A percentile compares a stretch with the other conserved stretches of the same genome.
phyloP scores from a whole-genome alignment of 345 rosid species.

The Lenwebbia sp. region DNA sequence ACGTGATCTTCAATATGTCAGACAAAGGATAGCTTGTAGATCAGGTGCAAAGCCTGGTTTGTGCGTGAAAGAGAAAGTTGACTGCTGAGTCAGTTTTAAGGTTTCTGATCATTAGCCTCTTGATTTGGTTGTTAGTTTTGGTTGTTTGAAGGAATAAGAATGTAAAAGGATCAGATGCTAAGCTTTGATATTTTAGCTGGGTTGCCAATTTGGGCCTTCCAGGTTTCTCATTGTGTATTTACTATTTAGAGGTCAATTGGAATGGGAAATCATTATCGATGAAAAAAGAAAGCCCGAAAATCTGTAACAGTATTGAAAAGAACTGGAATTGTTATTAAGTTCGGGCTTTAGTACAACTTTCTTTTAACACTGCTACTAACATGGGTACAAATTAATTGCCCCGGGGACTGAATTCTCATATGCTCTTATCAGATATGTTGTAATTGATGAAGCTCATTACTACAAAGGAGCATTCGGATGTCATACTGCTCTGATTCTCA shows the following conservation, averaged over 20 bases:
- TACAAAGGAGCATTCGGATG: conserved; percentile 98
- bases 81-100: background rate
- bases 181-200: background rate
- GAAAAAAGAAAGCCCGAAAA: background rate
- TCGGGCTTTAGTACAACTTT: background rate
- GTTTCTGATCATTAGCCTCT: background rate
- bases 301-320: background rate
- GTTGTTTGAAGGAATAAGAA: background rate
- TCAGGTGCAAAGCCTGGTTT: background rate
- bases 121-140: background rate
- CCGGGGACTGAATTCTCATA: background rate
- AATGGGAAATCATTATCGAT: background rate
- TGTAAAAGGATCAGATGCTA: background rate
- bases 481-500: conserved; percentile 86
- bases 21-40: background rate
- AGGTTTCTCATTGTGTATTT: background rate
- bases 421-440: conserved; percentile 45
- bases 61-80: background rate
- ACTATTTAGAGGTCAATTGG: background rate
- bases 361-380: background rate
- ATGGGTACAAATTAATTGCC: background rate
- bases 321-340: background rate
- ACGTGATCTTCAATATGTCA: background rate
- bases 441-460: conserved; percentile 92
- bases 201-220: background rate